phyloP scores from a whole-genome alignment of 768 basidiomycete genomes.

The Termitomyces eurrhizus region DNA sequence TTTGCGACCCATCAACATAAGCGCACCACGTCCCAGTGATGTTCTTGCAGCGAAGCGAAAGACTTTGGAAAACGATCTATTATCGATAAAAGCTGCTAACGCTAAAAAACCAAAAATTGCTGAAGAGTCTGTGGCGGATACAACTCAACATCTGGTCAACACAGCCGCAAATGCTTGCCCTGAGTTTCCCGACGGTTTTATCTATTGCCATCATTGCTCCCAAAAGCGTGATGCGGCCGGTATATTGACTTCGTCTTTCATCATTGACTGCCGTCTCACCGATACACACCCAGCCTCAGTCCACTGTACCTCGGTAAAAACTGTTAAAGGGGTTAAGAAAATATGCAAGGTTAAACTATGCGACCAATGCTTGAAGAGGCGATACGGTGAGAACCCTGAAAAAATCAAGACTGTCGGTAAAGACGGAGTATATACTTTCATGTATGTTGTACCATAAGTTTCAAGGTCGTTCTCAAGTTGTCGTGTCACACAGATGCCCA shows the following conservation, averaged over 20 bases:
- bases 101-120: constrained; percentile 30
- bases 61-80: constrained; percentile 30
- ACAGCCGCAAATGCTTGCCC: constrained; percentile 20
- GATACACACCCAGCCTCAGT: constrained; percentile 17
- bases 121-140: constrained; percentile 12
- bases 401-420: constrained; percentile 29
- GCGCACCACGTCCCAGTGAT: constrained; percentile 18
- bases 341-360: constrained; percentile 62
- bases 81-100: constrained; percentile 18
- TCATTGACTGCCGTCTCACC: constrained; percentile 3
- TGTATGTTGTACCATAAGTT: constrained; percentile 31
- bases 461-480: background rate
- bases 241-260: constrained; percentile 23
- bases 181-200: constrained; percentile 37
- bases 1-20: constrained; percentile 22
- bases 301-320: constrained; percentile 29
- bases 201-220: constrained; percentile 73
- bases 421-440: constrained; percentile 42
- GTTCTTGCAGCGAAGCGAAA: constrained; percentile 46
- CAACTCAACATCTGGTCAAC: constrained; percentile 8
- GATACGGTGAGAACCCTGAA: constrained; percentile 54
- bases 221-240: constrained; percentile 53
- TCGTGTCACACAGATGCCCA: constrained; percentile 50
- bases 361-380: constrained; percentile 60
- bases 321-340: constrained; percentile 23